phyloP scores from a whole-genome alignment of 2,329 filamentous ascomycete species.

The Hymenoscyphus infarciens region DNA sequence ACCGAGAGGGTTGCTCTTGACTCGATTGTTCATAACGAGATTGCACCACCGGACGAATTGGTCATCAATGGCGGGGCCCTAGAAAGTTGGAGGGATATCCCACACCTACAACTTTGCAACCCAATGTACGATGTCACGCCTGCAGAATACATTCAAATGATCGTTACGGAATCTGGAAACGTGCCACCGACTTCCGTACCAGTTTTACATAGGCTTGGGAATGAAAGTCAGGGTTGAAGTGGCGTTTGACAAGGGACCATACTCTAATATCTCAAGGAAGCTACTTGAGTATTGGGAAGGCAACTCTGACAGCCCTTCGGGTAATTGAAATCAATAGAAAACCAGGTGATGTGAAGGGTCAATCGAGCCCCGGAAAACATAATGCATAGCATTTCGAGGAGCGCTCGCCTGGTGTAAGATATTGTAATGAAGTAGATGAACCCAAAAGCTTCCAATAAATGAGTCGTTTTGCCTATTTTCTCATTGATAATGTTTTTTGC shows the following conservation, averaged over 20 bases:
- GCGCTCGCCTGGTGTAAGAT: slow-evolving; percentile 2
- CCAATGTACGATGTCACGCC: slow-evolving; percentile 92
- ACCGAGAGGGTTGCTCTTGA: slow-evolving; percentile 85
- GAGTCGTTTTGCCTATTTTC: background rate
- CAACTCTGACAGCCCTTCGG: background rate
- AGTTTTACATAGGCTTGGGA: slow-evolving; percentile 60
- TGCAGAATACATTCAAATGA: slow-evolving; percentile 79
- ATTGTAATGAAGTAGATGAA: background rate
- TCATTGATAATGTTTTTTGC: background rate
- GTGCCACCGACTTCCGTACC: slow-evolving; percentile 84
- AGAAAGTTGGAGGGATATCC: slow-evolving; percentile 54
- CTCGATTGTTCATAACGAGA: slow-evolving; percentile 91
- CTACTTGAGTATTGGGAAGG: background rate
- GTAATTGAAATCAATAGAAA: background rate
- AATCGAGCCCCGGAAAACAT: background rate
- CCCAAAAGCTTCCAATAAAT: background rate
- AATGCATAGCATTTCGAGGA: background rate
- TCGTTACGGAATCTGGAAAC: slow-evolving; percentile 87
- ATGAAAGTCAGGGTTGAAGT: slow-evolving; percentile 32
- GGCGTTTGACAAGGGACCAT: background rate
- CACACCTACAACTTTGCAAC: slow-evolving; percentile 61
- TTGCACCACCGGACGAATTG: slow-evolving; percentile 71
- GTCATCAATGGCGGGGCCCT: slow-evolving; percentile 39
- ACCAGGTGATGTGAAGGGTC: background rate
- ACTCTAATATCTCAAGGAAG: background rate